Base-by-base conservation (phyloP, 1,284 basidiomycete species). In the Agroathelia rolfsii region DNA sequence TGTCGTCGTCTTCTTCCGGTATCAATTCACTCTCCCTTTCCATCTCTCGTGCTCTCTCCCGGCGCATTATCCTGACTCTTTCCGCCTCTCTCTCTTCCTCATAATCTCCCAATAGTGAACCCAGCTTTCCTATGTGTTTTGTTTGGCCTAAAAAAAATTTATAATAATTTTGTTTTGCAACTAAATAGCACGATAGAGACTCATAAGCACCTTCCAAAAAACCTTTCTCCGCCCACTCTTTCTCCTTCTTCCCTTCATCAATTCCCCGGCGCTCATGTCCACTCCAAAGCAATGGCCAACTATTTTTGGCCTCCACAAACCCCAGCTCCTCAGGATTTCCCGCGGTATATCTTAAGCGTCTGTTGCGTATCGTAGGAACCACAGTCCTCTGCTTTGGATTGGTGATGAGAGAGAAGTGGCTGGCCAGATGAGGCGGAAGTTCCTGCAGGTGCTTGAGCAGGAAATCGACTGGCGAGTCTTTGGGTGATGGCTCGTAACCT, bases 61-160 rank as follows among this genome's bases (percentile, higher is more conserved):
- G 76, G 74, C 7, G 76, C 52, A 69, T 42, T 9, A 42, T 47
- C 36, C 75, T 58, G n/a, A 71, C 52, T 18, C 74, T 59, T 44
- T 82, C 74, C 1, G 66, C 70, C 48, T 73, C 73, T 39, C 83
- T 63, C 49, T 84, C 82, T 44, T 81, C 81, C 43, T 83, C 82
- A 43, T 81, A 84, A 5, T 64, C 71, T 2, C 67, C 72, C 5
- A 87, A 54, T 8, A 87, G 57, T 9, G 53, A 50, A 0, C 73
- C 82, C 5, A 86, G 55, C 42, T 80, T 82, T 23, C 78, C 79
- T 11, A 86, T 66, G 41, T 77, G 69, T 36, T 72, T 70, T 25
- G 56, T 61, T 6, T n/a, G n/a, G n/a, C n/a, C n/a, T n/a, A n/a
- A n/a, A n/a, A n/a, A n/a, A n/a, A n/a, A n/a, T n/a, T n/a, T n/a